Conservation (phyloP, 1,284 basidiomycete species). For the Tilletia caries region DNA sequence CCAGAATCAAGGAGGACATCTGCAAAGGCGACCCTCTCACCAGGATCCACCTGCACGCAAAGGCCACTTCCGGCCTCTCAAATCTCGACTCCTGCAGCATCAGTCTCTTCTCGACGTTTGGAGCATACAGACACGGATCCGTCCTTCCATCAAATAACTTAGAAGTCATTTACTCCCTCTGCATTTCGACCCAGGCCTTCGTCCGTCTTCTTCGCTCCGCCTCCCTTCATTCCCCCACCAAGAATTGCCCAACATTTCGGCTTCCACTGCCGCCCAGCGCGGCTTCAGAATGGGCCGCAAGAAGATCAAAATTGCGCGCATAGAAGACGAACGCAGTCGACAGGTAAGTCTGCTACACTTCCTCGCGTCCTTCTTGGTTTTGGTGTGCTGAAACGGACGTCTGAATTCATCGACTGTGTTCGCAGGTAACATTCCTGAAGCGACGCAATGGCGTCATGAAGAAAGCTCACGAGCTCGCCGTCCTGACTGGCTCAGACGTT, state of each 20-base stretch:
- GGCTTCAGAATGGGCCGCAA: constrained; percentile 67
- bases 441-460: constrained; percentile 86
- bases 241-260: constrained; percentile 3
- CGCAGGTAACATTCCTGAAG: constrained; percentile 82
- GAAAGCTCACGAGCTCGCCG: constrained; percentile 82
- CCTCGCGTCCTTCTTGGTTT: background rate
- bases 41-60: too few species aligned
- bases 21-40: too few species aligned
- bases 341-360: background rate
- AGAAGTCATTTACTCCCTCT: too few species aligned
- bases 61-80: too few species aligned
- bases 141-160: too few species aligned
- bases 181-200: background rate
- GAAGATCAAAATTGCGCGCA: constrained; percentile 85
- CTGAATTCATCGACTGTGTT: background rate
- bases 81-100: too few species aligned
- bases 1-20: too few species aligned
- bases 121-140: too few species aligned
- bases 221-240: background rate
- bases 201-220: background rate
- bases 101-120: too few species aligned
- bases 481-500: constrained; percentile 68
- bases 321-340: constrained; percentile 81
- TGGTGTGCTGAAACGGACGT: background rate
- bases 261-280: constrained; percentile 5